Evolutionary conservation across 768 basidiomycete genomes (phyloP).

Genomic region (Boletus bicolor): DNA sequence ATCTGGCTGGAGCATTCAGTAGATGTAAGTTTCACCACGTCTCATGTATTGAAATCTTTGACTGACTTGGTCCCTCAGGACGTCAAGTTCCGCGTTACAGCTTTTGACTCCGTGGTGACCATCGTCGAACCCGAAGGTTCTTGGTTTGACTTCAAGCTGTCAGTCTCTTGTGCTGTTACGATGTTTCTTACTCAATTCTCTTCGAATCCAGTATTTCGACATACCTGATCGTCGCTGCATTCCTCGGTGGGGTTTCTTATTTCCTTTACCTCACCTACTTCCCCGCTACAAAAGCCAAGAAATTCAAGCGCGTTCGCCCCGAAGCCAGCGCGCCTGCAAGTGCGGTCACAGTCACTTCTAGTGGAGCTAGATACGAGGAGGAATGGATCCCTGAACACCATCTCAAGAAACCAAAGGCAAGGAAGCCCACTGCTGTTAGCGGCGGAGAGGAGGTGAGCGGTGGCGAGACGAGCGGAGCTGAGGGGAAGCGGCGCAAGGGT

Average conservation of each 20-base stretch:
- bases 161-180: conserved; percentile 27
- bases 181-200: conserved; percentile 1
- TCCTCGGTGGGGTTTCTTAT: conserved; percentile 64
- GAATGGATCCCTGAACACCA: conserved; percentile 95
- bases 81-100: conserved; percentile 56
- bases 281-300: conserved; percentile 57
- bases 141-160: conserved; percentile 80
- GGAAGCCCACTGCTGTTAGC: conserved; percentile 45
- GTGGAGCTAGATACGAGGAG: conserved; percentile 72
- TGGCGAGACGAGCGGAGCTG: conserved; percentile 60
- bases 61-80: conserved; percentile 37
- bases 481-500: conserved; percentile 44
- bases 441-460: conserved; percentile 69
- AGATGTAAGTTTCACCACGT: conserved; percentile 44
- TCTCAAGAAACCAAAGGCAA: conserved; percentile 59
- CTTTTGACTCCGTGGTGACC: conserved; percentile 72
- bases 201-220: conserved; percentile 50
- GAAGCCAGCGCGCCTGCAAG: conserved; percentile 54
- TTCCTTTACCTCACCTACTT: conserved; percentile 62
- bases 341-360: conserved; percentile 55
- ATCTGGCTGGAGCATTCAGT: conserved; percentile 71
- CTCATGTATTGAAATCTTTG: background rate
- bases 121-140: conserved; percentile 79
- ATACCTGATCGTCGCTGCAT: conserved; percentile 63
- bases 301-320: conserved; percentile 42